Evolutionary conservation across 805 yeast species (phyloP), one percentile per base, ranked within the genome.

Genomic region (Starmerella potacharoeniae): DNA sequence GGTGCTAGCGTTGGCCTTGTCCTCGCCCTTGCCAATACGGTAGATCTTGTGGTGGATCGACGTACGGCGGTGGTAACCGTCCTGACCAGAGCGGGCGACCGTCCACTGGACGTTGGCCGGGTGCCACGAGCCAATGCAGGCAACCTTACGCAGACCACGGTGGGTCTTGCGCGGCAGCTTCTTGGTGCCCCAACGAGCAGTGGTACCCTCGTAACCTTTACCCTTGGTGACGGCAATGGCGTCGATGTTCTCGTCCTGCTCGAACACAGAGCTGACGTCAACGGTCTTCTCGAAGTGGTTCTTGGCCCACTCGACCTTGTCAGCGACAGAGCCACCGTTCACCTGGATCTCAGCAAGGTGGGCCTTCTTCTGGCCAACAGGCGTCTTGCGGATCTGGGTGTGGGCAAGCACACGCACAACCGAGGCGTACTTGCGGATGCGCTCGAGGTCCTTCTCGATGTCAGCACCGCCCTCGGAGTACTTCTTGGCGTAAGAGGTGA

Each of bases 161-260:
- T 93, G 99, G 77, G 99, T 93, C 95, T 93, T 93, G 83, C 99
- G 89, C 80, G 99, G 98, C 70, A 93, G 82, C 84, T 86, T 90
- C 90, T 90, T 95, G 86, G 98, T 93, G 76, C 99, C 99, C 97
- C 97, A 93, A 87, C 99, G 88, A 89, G 90, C 96, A 82, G 99
- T 93, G 73, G 91, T 97, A 90, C 99, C 99, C 81, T 93, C 98
- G 88, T 86, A 90, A 84, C 99, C 99, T 83, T 93, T 96, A 93
- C 99, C 99, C 84, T 86, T 91, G 85, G 98, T 93, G 73, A 93
- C 95, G 73, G 97, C 99, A 73, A 93, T 85, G 71, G 87, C 97
- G 72, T 93, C 99, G 70, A 93, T 83, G 84, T 86, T 83, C 83
- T 93, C 98, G 80, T 89, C 86, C 81, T 93, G 95, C 83, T 91